These are phyloP conservation scores for Salicornia ramosissima DNA, from an alignment of 148 eudicot species.

Conservation along the genomic window DNA sequence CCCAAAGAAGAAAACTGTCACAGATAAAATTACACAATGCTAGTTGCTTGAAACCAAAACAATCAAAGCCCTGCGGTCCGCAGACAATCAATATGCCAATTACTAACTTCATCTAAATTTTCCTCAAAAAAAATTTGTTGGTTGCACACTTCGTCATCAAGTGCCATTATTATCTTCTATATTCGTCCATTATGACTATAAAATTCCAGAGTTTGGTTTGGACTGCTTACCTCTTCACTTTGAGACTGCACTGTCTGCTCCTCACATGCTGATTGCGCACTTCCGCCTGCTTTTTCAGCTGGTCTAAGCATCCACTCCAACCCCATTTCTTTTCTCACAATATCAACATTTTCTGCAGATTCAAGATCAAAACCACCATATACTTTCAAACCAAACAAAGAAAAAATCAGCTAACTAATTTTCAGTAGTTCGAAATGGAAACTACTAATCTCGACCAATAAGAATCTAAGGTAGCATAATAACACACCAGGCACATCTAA, in stretches of 20 bases:
- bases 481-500: constrained; percentile 7
- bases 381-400: constrained; percentile 10
- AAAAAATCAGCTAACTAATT: background rate
- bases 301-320: constrained; percentile 95
- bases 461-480: background rate
- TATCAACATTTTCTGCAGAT: constrained; percentile 26
- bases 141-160: background rate
- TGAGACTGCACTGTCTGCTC: constrained; percentile 44
- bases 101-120: too few relatives aligned
- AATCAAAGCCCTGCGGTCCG: too few relatives aligned
- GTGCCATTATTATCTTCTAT: background rate
- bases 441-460: background rate
- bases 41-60: constrained; percentile 5
- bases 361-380: constrained; percentile 33
- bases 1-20: too few relatives aligned
- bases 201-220: background rate
- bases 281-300: constrained; percentile 36
- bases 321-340: constrained; percentile 74
- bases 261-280: constrained; percentile 23
- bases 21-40: too few relatives aligned
- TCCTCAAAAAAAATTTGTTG: too few relatives aligned
- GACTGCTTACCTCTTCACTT: constrained; percentile 55
- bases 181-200: background rate
- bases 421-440: background rate
- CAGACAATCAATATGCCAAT: background rate